Base-by-base conservation (phyloP, 371 early-diverging fungal species). In the Actinomortierella ambigua region DNA sequence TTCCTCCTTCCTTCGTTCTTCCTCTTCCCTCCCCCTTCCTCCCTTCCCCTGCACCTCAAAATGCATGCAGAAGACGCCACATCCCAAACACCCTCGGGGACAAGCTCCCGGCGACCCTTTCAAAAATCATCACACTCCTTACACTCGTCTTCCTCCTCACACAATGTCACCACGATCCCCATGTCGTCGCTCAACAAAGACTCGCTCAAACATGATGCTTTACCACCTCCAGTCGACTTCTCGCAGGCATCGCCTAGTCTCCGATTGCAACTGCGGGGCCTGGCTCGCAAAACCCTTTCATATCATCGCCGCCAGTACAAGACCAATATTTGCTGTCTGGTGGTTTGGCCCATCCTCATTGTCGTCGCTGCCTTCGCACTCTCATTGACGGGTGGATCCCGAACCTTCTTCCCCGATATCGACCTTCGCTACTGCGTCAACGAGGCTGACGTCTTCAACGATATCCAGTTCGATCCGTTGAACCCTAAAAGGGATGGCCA, bases 281-380 rank as follows among this genome's bases (percentile, higher is more conserved):
- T 71, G 17, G 66, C 69, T 24, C 76, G 81, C 29, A 87, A 85
- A 57, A 82, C 88, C 0, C 43, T 85, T 8, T 60, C 79, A 14
- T 90, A 80, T 57, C 90, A 90, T 63, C 77, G 81, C 44, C 81
- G 90, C 6, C 89, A 90, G 53, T 65, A 73, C 63, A 76, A 80
- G 56, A 79, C 80, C 48, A 90, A 88, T 59, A 53, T 86, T 20
- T 84, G 82, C 75, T 90, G 89, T 59, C 79, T 90, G 23, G 67
- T 68, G 49, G 41, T 75, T 7, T 85, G 85, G 69, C 83, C 84
- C 3, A 52, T 85, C 1, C 5, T 85, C 51, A 63, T 85, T 65
- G 79, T 85, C 7, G 53, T 79, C 11, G 53, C 84, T 18, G 50
- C 65, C 41, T 61, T 77, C 2, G 26, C 39, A 22, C 7, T 59